Evolutionary conservation across 1,284 basidiomycete species (phyloP), one percentile per base, ranked within the genome.

Genomic region (Papiliotrema laurentii): DNA sequence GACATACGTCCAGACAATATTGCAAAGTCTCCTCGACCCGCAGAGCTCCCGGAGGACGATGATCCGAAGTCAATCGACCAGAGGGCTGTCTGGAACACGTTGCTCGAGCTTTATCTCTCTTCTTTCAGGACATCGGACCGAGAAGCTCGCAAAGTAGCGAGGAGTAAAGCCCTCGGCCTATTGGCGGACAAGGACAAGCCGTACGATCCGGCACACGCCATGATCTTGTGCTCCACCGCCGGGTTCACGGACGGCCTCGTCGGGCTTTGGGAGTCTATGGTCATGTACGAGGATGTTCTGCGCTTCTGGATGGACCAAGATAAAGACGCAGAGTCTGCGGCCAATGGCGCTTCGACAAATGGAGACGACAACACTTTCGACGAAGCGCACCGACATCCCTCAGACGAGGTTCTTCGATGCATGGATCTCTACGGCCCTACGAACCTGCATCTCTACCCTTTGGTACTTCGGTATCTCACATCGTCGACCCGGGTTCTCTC

Each of bases 281-380:
- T 87, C 2, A 93, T 97, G 92, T 89, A 90, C 70, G 96, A 97
- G 63, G 93, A 97, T 56, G 84, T 97, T 33, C 65, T 98, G 25
- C 81, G 91, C 19, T 92, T 89, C 75, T 92, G 86, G 84, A 94
- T 94, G 80, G 86, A 84, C 47, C 78, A 77, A 54, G 78, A 83
- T 59, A 78, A 76, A 26, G 42, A 39, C 28, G 39, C 41, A 25
- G 5, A 26, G 21, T 25, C 31, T 24, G 39, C 43, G 22, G 4
- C 26, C 16, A 44, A 49, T 18, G 47, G 36, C 22, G 26, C 34
- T 24, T 24, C 47, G 5, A n/a, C 45, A 9, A 51, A 35, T 21
- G 47, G 28, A 13, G 25, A 44, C 4, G n/a, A 6, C 28, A 27
- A 42, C 13, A 31, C 7, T 3, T 41, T 31, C 21, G 14, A 35